phyloP scores from a whole-genome alignment of 352 stramenopile genomes.

The Pythium utonaiense region DNA sequence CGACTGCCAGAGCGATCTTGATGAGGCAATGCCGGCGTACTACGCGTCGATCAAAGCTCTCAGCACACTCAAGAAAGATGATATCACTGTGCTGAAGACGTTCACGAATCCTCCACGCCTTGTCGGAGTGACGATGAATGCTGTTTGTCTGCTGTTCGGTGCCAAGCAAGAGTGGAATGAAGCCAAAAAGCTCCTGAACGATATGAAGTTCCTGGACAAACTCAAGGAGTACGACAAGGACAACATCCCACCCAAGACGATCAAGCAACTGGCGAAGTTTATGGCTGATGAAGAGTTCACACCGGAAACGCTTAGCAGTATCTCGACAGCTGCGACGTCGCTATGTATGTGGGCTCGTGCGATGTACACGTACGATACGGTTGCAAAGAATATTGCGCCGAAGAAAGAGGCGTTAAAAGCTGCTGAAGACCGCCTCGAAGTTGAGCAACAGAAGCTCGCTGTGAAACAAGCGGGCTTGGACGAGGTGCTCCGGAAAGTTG shows the following conservation, averaged over 20 bases:
- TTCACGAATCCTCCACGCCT: constrained; percentile 89
- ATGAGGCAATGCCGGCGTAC: constrained; percentile 92
- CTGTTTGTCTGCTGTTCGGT: constrained; percentile 88
- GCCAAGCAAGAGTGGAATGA: constrained; percentile 90
- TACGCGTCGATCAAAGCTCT: constrained; percentile 90
- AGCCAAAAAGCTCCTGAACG: constrained; percentile 88
- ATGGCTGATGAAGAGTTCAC: constrained; percentile 90
- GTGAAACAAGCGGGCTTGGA: constrained; percentile 87
- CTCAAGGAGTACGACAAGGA: constrained; percentile 88
- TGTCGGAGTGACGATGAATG: constrained; percentile 91
- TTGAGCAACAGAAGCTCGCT: constrained; percentile 82
- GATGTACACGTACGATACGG: constrained; percentile 93
- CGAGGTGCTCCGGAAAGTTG: constrained; percentile 80
- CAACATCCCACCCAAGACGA: constrained; percentile 85
- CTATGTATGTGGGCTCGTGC: constrained; percentile 94
- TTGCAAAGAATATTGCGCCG: constrained; percentile 92
- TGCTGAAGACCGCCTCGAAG: constrained; percentile 83
- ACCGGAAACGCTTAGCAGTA: constrained; percentile 85
- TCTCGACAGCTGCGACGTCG: constrained; percentile 88
- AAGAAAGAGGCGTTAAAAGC: constrained; percentile 90
- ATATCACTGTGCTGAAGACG: constrained; percentile 91
- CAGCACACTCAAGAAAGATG: constrained; percentile 89
- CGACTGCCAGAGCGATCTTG: constrained; percentile 92
- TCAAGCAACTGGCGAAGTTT: constrained; percentile 88
- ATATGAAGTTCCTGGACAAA: constrained; percentile 91